Conservation (phyloP, 2,329 filamentous ascomycete species). For the Gliomastix tumulicola region DNA sequence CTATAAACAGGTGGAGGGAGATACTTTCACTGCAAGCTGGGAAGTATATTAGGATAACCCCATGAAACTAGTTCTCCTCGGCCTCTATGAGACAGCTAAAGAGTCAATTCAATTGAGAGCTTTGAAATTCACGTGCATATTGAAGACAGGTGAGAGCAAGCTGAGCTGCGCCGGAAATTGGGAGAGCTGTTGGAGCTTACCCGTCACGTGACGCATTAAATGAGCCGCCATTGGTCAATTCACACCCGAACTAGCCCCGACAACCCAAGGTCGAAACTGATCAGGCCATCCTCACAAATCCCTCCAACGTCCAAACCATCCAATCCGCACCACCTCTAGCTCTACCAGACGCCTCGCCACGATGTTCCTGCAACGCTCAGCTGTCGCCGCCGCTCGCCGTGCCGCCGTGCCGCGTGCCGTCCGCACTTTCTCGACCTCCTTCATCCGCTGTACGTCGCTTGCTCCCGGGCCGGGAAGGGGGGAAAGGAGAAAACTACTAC, state of each 20-base stretch:
- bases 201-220: slow-evolving; percentile 22
- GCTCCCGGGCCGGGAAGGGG: background rate
- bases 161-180: too few species aligned
- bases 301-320: slow-evolving; percentile 34
- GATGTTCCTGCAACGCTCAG: slow-evolving; percentile 62
- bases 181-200: too few species aligned
- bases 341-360: slow-evolving; percentile 13
- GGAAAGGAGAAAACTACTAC: too few species aligned
- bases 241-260: slow-evolving; percentile 16
- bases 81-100: too few species aligned
- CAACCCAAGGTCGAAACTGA: slow-evolving; percentile 27
- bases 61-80: too few species aligned
- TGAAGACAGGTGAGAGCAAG: too few species aligned
- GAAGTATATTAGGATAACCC: too few species aligned
- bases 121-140: too few species aligned
- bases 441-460: slow-evolving; percentile 49
- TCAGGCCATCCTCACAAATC: slow-evolving; percentile 42
- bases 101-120: too few species aligned
- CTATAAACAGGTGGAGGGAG: too few species aligned
- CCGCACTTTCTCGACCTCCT: slow-evolving; percentile 54
- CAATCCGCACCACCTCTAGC: slow-evolving; percentile 11
- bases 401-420: slow-evolving; percentile 43
- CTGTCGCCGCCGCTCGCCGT: slow-evolving; percentile 53
- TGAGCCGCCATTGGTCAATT: slow-evolving; percentile 26
- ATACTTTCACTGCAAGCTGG: too few species aligned